Conservation (phyloP, 495 filamentous ascomycete genomes). For the Lophiotrema nucula region DNA sequence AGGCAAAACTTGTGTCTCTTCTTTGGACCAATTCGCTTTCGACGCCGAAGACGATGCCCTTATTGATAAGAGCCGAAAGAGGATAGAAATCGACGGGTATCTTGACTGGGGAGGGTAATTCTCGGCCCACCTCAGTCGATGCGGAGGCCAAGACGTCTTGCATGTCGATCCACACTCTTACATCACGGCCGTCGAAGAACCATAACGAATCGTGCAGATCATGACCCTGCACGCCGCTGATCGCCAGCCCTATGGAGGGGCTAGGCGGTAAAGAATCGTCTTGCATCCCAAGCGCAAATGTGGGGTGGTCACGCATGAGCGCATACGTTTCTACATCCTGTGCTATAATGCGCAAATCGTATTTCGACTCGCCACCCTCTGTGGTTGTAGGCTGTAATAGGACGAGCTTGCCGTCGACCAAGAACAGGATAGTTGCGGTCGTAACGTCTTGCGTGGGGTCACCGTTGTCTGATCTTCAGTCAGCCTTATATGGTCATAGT, state of each 20-base stretch:
- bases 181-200: conserved; percentile 82
- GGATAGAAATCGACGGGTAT: conserved; percentile 87
- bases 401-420: conserved; percentile 95
- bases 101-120: conserved; percentile 63
- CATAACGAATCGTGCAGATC: conserved; percentile 85
- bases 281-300: conserved; percentile 37
- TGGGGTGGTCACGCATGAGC: conserved; percentile 81
- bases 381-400: conserved; percentile 80
- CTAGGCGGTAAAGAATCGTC: conserved; percentile 51
- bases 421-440: conserved; percentile 87
- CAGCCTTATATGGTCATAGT: neutral
- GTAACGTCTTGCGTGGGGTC: conserved; percentile 96
- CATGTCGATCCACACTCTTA: conserved; percentile 87
- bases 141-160: conserved; percentile 75
- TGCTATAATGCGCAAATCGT: conserved; percentile 95
- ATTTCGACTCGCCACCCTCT: conserved; percentile 78
- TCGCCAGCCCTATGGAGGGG: conserved; percentile 50
- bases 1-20: conserved; percentile 82
- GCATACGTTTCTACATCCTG: conserved; percentile 94
- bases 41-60: conserved; percentile 84
- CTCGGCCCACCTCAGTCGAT: conserved; percentile 56
- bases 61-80: conserved; percentile 75
- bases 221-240: conserved; percentile 48
- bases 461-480: conserved; percentile 60
- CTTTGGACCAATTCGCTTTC: conserved; percentile 91